Conservation (phyloP, 1,284 basidiomycete genomes). For the Afroboletus lepidellus region DNA sequence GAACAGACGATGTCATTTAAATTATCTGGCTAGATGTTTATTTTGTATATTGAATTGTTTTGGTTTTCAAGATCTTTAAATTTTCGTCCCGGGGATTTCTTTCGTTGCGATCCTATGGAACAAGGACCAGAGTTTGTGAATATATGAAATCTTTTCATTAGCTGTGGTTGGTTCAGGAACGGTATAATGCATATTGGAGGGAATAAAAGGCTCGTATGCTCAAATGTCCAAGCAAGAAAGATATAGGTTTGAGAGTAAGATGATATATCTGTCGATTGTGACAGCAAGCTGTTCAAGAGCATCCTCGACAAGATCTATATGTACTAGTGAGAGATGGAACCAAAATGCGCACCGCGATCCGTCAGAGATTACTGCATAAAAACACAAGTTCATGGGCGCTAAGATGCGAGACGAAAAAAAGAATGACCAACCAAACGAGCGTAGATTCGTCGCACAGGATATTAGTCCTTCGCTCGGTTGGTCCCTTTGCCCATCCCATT, state of each 20-base stretch:
- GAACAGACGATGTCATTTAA: not conserved
- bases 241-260: conserved; percentile 6
- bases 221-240: conserved; percentile 19
- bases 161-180: conserved; percentile 15
- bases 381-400: conserved; percentile 6
- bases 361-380: conserved; percentile 10
- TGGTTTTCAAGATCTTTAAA: not conserved
- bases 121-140: not conserved
- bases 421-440: conserved; percentile 28
- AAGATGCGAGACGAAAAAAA: conserved; percentile 3
- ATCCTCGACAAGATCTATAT: conserved; percentile 27
- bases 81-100: not conserved
- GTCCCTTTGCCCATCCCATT: conserved; percentile 11
- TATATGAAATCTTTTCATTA: conserved; percentile 27
- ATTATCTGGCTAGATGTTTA: conserved; percentile 1
- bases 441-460: conserved; percentile 22
- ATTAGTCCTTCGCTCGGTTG: conserved; percentile 15
- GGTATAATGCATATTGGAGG: conserved; percentile 24
- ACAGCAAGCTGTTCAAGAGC: conserved; percentile 21
- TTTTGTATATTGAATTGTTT: not conserved
- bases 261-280: conserved; percentile 3
- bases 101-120: not conserved
- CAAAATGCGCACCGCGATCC: conserved; percentile 19
- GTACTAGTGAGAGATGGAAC: conserved; percentile 12
- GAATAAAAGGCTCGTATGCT: conserved; percentile 24